Evolutionary conservation across 2,329 filamentous ascomycete genomes (phyloP).

Genomic region (Colletotrichum euphorbiae): DNA sequence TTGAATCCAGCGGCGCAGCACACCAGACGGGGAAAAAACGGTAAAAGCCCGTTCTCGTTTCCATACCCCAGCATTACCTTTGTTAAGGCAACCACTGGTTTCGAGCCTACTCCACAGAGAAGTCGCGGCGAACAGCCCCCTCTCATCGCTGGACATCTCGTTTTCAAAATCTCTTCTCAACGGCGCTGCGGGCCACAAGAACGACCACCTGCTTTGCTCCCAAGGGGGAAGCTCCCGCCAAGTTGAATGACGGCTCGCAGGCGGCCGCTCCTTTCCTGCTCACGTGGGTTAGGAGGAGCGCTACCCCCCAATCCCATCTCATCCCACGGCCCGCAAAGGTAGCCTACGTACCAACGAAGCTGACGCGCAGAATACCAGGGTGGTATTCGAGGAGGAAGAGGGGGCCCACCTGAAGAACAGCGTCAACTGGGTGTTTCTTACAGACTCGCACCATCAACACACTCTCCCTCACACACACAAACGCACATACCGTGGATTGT

Average conservation of each 20-base stretch:
- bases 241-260: constrained; percentile 3
- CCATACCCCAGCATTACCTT: neutral
- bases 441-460: neutral
- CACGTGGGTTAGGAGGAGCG: neutral
- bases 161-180: neutral
- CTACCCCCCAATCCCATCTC: neutral
- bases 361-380: constrained; percentile 18
- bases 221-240: neutral
- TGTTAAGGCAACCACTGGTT: constrained; percentile 1
- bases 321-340: constrained; percentile 3
- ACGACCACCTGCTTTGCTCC: constrained; percentile 2
- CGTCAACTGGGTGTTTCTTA: neutral
- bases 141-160: neutral
- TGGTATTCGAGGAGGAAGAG: constrained; percentile 2
- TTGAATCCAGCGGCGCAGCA: constrained; percentile 3
- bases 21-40: neutral
- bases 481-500: too few relatives aligned
- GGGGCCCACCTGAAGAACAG: neutral
- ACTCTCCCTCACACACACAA: too few relatives aligned
- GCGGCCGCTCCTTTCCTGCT: neutral
- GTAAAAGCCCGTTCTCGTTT: neutral
- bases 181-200: neutral
- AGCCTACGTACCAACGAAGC: constrained; percentile 7
- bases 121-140: neutral
- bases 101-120: neutral